Evolutionary conservation across 2,329 filamentous ascomycete genomes (phyloP), one percentile per base, ranked within the genome.

Genomic region (Paecilomyces dactylethromorphus): DNA sequence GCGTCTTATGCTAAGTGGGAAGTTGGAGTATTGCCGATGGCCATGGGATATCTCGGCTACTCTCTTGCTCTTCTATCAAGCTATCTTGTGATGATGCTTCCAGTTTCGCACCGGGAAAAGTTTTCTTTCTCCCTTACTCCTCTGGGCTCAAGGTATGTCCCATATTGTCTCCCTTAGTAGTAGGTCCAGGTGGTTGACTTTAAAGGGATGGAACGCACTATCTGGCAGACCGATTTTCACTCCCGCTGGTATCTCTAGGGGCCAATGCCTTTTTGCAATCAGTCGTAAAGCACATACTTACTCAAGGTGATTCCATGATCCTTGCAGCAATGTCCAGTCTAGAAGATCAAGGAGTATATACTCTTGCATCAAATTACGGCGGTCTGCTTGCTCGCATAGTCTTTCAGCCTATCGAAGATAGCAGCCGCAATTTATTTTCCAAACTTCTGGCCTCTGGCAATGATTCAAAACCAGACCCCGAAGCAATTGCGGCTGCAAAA

Each of bases 391-490:
- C 94, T 0, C 85, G 94, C 2, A 85, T 97, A 63, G 78, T 99
- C 55, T 93, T 99, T 72, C 94, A 97, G 69, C 95, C 94, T 7
- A 86, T 99, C 60, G 94, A 99, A 74, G 95, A 99, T 75, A 93
- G 89, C 71, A 92, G 89, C 63, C 88, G 95, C 45, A 92, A 88
- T 69, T 87, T 96, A 70, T 97, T 97, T 68, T 92, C 91, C 56
- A 89, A 89, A 33, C 79, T 96, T 0, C 85, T 97, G 22, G 77
- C 77, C 74, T 81, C 68, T 60, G 52, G 66, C 61, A 53, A 60
- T 6, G 59, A 54, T 13, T 62, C 62, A 12, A 64, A 64, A 21
- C 57, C 64, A 32, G 55, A 57, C 56, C 58, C 58, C 54, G 7
- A 52, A 61, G 61, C 66, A 18, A 55, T 70, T 49, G 63, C 67